Percentiles rank a stretch among this genome's conserved stretches.
Evolutionary conservation across 257 asterid genomes (phyloP).

Genomic region (Jacaranda copaia): DNA sequence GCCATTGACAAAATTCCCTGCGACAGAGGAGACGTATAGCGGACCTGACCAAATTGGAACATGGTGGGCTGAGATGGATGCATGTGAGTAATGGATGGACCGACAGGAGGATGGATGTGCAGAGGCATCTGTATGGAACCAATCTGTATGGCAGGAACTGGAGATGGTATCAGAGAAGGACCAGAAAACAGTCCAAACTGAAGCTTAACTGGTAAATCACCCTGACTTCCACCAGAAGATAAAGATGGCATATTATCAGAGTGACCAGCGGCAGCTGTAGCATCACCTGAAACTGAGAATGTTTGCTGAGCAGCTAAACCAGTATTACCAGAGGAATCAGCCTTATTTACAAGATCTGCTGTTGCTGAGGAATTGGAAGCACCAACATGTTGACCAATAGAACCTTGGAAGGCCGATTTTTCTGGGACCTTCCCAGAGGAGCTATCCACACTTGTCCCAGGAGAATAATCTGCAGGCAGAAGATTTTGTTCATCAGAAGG

Average conservation of each 20-base stretch:
- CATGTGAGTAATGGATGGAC: constrained; percentile 66
- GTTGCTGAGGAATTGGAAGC: constrained; percentile 44
- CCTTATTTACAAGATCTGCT: constrained; percentile 45
- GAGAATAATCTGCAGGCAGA: constrained; percentile 50
- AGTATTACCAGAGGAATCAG: constrained; percentile 47
- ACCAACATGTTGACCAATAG: constrained; percentile 49
- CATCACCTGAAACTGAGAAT: constrained; percentile 49
- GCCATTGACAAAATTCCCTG: constrained; percentile 71
- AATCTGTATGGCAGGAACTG: constrained; percentile 95
- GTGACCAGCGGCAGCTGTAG: constrained; percentile 49
- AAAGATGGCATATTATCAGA: constrained; percentile 43
- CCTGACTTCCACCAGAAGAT: constrained; percentile 54
- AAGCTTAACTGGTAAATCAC: constrained; percentile 74
- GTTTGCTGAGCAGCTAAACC: constrained; percentile 48
- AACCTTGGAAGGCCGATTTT: constrained; percentile 46
- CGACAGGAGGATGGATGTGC: constrained; percentile 76
- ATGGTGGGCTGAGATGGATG: constrained; percentile 80
- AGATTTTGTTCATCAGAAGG: constrained; percentile 57
- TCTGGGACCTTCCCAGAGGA: constrained; percentile 47
- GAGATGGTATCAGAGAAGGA: constrained; percentile 90
- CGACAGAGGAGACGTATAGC: constrained; percentile 69
- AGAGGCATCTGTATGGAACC: constrained; percentile 99
- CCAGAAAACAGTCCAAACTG: constrained; percentile 99
- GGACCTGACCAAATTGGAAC: constrained; percentile 90
- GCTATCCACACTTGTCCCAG: constrained; percentile 46